A percentile compares a stretch with the other conserved stretches of the same genome.
Conservation (phyloP, 1,284 basidiomycete genomes). For the Malassezia japonica region DNA sequence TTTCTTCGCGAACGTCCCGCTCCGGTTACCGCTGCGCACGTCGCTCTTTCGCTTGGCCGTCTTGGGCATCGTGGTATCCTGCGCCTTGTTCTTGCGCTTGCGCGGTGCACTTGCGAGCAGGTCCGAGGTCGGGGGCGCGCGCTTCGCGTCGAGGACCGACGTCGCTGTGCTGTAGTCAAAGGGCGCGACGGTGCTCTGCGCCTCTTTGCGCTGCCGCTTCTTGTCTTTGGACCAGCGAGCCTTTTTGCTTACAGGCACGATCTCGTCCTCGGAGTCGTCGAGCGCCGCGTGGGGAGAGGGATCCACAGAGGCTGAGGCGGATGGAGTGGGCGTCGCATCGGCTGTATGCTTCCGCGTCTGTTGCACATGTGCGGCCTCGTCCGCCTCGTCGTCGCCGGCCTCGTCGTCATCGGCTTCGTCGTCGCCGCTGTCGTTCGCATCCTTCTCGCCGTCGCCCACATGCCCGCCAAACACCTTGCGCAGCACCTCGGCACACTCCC, state of each 20-base stretch:
- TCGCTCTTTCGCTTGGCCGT: conserved; percentile 4
- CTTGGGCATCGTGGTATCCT: background rate
- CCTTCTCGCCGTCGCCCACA: background rate
- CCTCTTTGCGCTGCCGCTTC: conserved; percentile 5
- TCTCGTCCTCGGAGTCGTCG: background rate
- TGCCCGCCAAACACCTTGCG: conserved; percentile 1
- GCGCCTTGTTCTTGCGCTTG: background rate
- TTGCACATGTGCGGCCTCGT: background rate
- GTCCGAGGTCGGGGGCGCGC: background rate
- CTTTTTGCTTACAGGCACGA: conserved; percentile 14
- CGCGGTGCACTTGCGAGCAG: background rate
- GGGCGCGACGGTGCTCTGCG: background rate
- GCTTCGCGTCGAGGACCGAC: conserved; percentile 6
- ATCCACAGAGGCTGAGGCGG: too few relatives aligned
- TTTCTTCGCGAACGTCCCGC: conserved; percentile 8
- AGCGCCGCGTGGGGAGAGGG: too few relatives aligned
- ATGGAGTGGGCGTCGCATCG: background rate
- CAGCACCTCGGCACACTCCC: conserved; percentile 7
- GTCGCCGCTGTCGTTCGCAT: background rate
- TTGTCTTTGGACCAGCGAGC: conserved; percentile 6
- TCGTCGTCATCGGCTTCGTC: background rate
- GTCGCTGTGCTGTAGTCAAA: conserved; percentile 8
- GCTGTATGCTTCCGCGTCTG: background rate
- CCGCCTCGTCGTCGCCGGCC: background rate
- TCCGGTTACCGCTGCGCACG: conserved; percentile 8